Base-by-base conservation (phyloP, 108 stramenopile genomes). In the Discostella stelligeroides region DNA sequence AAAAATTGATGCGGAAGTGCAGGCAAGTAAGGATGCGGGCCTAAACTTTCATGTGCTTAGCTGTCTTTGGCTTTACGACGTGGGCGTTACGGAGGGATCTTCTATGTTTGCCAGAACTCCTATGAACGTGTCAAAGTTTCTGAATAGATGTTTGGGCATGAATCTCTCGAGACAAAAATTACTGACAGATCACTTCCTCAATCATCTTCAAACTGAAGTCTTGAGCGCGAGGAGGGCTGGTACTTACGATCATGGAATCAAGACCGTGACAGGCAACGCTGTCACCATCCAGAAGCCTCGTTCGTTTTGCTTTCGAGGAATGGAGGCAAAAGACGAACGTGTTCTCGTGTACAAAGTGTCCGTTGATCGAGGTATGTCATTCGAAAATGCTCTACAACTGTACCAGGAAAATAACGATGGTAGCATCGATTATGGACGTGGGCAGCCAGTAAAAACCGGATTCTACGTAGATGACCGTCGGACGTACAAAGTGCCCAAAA, bases 61-160 rank as follows among this genome's bases (percentile, higher is more conserved):
- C 60, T 37, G 60, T 20, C 2, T 71, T 17, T 65, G 53, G 24
- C 17, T 63, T 24, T 48, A 63, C 37, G 79, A 80, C 58, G 74
- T 76, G n/a, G 79, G 79, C 27, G 29, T 80, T 6, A 57, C 23
- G 21, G 13, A 41, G 21, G 18, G 42, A 17, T 45, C 43, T 45
- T 45, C 43, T 4, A 45, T 7, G 43, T 11, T 45, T 4, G 43
- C 4, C 41, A 10, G 37, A 14, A 20, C n/a, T 17, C 15, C 50
- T 15, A 66, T 30, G 66, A 3, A n/a, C 25, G 73, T 81, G 18
- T 28, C 80, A 4, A 72, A 70, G 43, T 81, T 81, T 41, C 37
- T 81, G 27, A 81, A 69, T n/a, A 72, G 73, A 1, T 41, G 57
- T 30, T 65, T 81, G 4, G 80, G 80, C n/a, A 76, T 81, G 64